These are phyloP conservation scores for Termitomyces sp. DNA, from an alignment of 768 basidiomycete genomes.

Conservation along the genomic window DNA sequence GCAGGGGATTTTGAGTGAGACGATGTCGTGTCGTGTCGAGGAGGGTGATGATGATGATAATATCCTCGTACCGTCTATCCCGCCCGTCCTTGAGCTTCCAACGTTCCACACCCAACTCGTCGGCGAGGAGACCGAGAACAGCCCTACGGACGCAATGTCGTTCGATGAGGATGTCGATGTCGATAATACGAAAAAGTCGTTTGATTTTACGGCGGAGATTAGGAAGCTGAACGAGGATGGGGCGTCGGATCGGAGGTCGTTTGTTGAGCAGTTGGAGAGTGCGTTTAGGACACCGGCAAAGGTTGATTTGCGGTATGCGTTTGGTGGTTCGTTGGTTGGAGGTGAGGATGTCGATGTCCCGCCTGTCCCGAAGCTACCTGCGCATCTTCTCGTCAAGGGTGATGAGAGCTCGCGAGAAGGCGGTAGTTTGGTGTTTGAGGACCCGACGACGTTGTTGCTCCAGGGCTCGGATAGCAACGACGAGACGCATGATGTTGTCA, in stretches of 20 bases:
- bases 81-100: not conserved
- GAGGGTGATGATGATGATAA: too few species aligned
- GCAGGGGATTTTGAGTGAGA: conserved; percentile 54
- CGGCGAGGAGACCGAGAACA: conserved; percentile 18
- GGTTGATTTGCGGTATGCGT: conserved; percentile 51
- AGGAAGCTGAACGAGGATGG: conserved; percentile 59
- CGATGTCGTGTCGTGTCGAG: conserved; percentile 29
- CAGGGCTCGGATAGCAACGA: conserved; percentile 37
- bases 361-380: conserved; percentile 50
- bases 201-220: conserved; percentile 82
- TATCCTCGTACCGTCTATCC: not conserved
- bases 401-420: conserved; percentile 11
- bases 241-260: conserved; percentile 60
- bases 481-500: conserved; percentile 12
- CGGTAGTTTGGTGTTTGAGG: conserved; percentile 9
- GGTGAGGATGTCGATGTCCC: conserved; percentile 32
- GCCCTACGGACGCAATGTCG: conserved; percentile 22
- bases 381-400: conserved; percentile 10
- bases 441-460: conserved; percentile 27
- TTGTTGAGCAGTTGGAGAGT: conserved; percentile 78
- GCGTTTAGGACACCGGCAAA: conserved; percentile 78
- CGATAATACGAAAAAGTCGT: conserved; percentile 74
- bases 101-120: not conserved
- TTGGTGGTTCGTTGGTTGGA: conserved; percentile 30
- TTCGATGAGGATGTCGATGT: conserved; percentile 39